Evolutionary conservation across 208 protist genomes (phyloP).

Genomic region (Kentomonas sorsogonicus): DNA sequence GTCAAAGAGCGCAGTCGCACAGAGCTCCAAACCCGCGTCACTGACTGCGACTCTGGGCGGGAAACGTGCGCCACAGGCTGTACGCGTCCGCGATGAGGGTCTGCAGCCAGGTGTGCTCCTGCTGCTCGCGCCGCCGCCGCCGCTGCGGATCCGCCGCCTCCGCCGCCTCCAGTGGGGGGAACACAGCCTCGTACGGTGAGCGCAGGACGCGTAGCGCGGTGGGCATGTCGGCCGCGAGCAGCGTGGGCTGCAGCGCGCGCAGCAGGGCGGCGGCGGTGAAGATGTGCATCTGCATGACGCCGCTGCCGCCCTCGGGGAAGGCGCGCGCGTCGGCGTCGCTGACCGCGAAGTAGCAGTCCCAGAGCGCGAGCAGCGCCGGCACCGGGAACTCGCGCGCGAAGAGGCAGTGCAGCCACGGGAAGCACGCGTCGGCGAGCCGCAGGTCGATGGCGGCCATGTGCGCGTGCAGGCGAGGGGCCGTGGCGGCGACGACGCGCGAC

Average conservation of each 20-base stretch:
- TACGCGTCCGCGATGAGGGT: constrained; percentile 53
- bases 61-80: constrained; percentile 43
- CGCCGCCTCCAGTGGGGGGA: not conserved
- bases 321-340: constrained; percentile 37
- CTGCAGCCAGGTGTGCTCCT: constrained; percentile 40
- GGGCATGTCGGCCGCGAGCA: not conserved
- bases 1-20: constrained; percentile 20
- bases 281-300: not conserved
- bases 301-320: constrained; percentile 77
- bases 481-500: constrained; percentile 11
- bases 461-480: constrained; percentile 5
- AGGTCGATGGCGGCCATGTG: constrained; percentile 33
- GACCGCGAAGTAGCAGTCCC: constrained; percentile 87
- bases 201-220: no score
- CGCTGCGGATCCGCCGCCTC: not conserved
- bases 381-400: constrained; percentile 85
- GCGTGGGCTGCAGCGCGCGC: not conserved
- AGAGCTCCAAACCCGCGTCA: no score
- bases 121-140: constrained; percentile 8
- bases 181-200: no score
- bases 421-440: constrained; percentile 74
- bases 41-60: no score
- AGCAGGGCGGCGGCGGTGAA: not conserved
- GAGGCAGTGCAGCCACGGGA: constrained; percentile 92
- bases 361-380: constrained; percentile 69